Conservation (phyloP, 2,329 filamentous ascomycete genomes). For the Fusarium neocosmosporiellum region DNA sequence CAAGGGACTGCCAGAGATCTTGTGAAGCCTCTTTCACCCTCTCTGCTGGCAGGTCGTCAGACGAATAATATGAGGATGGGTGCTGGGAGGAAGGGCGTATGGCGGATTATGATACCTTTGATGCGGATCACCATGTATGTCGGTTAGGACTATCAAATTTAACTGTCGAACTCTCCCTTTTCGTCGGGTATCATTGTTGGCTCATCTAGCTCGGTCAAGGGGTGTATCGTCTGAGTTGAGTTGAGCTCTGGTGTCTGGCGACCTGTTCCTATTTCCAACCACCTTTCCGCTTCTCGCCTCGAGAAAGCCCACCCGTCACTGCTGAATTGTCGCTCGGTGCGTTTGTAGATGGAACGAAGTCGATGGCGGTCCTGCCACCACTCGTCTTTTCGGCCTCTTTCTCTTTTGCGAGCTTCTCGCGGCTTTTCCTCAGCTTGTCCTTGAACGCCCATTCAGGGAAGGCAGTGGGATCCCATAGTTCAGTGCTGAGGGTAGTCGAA, state of each 20-base stretch:
- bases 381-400: constrained; percentile 56
- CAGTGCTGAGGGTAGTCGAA: constrained; percentile 66
- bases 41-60: constrained; percentile 1
- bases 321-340: constrained; percentile 35
- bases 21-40: background rate
- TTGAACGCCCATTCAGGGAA: constrained; percentile 68
- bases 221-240: background rate
- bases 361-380: constrained; percentile 57
- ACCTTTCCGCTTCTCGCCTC: constrained; percentile 49
- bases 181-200: constrained; percentile 6
- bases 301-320: constrained; percentile 37
- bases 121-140: constrained; percentile 30
- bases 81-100: constrained; percentile 35
- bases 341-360: constrained; percentile 59
- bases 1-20: background rate
- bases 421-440: constrained; percentile 60
- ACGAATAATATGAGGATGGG: constrained; percentile 27
- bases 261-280: constrained; percentile 45
- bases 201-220: constrained; percentile 1
- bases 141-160: constrained; percentile 22
- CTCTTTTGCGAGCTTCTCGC: constrained; percentile 58
- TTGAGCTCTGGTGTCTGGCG: background rate
- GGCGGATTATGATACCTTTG: constrained; percentile 49
- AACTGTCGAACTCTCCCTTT: constrained; percentile 24
- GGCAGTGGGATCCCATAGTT: constrained; percentile 67